A percentile compares a stretch with the other conserved stretches of the same genome.
These are phyloP conservation scores for Exserohilum turcica DNA, from an alignment of 2,329 filamentous ascomycete species.

Conservation along the genomic window DNA sequence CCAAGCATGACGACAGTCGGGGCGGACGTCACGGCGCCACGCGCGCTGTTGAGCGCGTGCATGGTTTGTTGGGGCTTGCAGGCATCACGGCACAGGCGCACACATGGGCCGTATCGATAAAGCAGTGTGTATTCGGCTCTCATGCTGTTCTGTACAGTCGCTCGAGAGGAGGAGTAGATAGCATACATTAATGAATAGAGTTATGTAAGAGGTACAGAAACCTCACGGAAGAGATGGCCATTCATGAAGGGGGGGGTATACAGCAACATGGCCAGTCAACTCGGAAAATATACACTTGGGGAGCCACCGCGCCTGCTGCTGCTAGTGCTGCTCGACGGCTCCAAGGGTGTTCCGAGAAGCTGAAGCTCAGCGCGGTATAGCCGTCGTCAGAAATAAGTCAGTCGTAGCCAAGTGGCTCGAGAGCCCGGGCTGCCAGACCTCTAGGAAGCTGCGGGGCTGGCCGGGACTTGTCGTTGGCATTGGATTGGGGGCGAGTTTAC, in stretches of 20 bases:
- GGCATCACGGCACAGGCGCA: neutral
- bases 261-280: constrained; percentile 29
- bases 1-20: neutral
- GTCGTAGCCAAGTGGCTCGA: constrained; percentile 47
- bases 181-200: constrained; percentile 52
- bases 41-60: neutral
- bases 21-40: neutral
- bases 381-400: constrained; percentile 42
- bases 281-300: constrained; percentile 47
- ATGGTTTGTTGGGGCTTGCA: neutral
- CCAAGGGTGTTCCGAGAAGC: constrained; percentile 20
- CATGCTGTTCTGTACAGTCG: constrained; percentile 39
- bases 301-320: constrained; percentile 19
- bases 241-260: constrained; percentile 26
- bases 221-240: constrained; percentile 39
- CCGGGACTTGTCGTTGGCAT: constrained; percentile 21
- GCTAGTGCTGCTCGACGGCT: constrained; percentile 16
- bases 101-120: constrained; percentile 16
- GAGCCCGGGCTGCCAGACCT: constrained; percentile 21
- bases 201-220: constrained; percentile 48
- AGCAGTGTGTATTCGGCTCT: constrained; percentile 45
- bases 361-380: constrained; percentile 37
- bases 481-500: constrained; percentile 17
- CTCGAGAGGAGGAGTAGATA: constrained; percentile 35
- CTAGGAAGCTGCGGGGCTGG: constrained; percentile 20